Percentiles rank a stretch among this genome's conserved stretches.
phyloP scores from a whole-genome alignment of 306 rosid genomes.

The Dryas octopetala region DNA sequence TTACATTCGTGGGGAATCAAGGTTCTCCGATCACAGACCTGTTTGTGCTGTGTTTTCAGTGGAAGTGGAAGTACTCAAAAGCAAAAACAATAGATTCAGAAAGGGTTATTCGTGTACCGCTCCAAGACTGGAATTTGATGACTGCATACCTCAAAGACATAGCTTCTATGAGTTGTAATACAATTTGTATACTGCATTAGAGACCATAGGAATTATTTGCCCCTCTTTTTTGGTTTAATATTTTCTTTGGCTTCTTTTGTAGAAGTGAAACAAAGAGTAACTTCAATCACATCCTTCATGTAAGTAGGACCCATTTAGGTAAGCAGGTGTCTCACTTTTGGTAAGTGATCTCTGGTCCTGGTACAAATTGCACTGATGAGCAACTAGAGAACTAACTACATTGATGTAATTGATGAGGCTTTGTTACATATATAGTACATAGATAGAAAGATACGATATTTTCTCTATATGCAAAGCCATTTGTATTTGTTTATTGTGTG shows the following conservation, averaged over 20 bases:
- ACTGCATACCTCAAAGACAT: slow-evolving; percentile 72
- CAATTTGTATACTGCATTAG: slow-evolving; percentile 40
- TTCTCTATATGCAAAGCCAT: not conserved
- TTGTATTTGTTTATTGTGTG: too few relatives aligned
- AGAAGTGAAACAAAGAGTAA: not conserved
- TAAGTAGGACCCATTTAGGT: too few relatives aligned
- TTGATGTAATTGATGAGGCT: not conserved
- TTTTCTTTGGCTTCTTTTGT: not conserved
- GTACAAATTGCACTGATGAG: too few relatives aligned
- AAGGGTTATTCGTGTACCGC: slow-evolving; percentile 63
- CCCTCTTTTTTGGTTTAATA: not conserved
- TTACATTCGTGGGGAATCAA: slow-evolving; percentile 76
- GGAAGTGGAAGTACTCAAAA: slow-evolving; percentile 50
- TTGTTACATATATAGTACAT: not conserved
- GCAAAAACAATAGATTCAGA: slow-evolving; percentile 60
- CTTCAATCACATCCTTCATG: too few relatives aligned
- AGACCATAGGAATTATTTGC: slow-evolving; percentile 17
- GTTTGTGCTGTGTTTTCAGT: slow-evolving; percentile 74
- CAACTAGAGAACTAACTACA: not conserved
- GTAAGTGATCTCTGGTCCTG: too few relatives aligned
- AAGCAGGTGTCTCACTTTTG: too few relatives aligned
- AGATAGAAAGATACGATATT: not conserved
- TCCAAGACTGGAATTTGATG: slow-evolving; percentile 58
- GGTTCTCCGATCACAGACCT: slow-evolving; percentile 88
- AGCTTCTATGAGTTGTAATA: slow-evolving; percentile 64